Evolutionary conservation across 2,329 filamentous ascomycete genomes (phyloP).

Genomic region (Neoascochyta sp.): DNA sequence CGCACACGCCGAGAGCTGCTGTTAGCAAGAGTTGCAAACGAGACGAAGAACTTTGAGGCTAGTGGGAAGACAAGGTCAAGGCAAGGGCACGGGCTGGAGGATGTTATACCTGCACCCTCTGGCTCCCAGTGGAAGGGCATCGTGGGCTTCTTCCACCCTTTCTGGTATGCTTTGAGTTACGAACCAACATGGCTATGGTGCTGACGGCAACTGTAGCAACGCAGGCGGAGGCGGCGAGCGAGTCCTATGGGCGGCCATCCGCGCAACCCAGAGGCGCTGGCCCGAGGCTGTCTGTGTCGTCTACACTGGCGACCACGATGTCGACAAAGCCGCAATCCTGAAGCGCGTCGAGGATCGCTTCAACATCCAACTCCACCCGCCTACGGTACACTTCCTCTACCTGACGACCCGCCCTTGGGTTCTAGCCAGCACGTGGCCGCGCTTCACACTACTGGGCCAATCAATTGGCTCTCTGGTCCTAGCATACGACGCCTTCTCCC

Average conservation of each 20-base stretch:
- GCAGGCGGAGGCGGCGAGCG: conserved; percentile 93
- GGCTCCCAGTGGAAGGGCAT: conserved; percentile 73
- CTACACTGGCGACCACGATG: conserved; percentile 93
- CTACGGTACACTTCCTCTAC: conserved; percentile 84
- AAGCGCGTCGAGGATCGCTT: conserved; percentile 75
- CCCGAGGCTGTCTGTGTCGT: conserved; percentile 85
- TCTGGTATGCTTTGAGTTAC: conserved; percentile 62
- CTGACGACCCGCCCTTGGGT: conserved; percentile 84
- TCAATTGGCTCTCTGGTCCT: conserved; percentile 83
- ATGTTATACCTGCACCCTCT: conserved; percentile 54
- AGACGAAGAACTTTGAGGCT: conserved; percentile 24
- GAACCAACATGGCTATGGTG: not conserved
- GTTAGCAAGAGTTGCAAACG: conserved; percentile 29
- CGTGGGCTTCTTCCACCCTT: conserved; percentile 95
- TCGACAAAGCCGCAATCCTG: conserved; percentile 75
- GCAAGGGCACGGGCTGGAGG: no score
- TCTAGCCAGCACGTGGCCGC: conserved; percentile 80
- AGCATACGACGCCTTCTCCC: conserved; percentile 87
- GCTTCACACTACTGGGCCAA: conserved; percentile 91
- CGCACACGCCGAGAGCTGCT: conserved; percentile 33
- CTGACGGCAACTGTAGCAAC: conserved; percentile 59
- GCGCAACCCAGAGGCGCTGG: conserved; percentile 84
- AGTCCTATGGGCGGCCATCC: conserved; percentile 92
- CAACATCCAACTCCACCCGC: conserved; percentile 83
- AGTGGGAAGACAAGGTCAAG: not conserved